Conservation (phyloP, 2,329 filamentous ascomycete species). For the Fusarium austroafricanum region DNA sequence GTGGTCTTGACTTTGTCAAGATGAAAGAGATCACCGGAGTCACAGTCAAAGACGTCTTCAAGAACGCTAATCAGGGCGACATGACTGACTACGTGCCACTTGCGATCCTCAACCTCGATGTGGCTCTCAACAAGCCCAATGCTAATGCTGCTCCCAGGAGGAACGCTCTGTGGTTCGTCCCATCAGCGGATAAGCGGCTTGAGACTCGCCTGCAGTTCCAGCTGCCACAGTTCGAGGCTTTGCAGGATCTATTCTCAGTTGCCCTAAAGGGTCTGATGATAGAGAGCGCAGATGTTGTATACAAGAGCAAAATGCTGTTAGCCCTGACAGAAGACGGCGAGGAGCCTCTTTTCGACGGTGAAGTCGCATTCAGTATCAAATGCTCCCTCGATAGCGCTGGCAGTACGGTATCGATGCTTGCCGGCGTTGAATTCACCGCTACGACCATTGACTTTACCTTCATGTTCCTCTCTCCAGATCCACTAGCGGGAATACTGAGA, state of each 20-base stretch:
- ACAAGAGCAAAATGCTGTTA: neutral
- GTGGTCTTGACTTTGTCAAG: slow-evolving; percentile 1
- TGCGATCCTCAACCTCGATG: neutral
- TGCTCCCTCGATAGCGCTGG: neutral
- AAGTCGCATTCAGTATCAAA: neutral
- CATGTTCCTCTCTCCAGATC: slow-evolving; percentile 1
- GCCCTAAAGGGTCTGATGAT: neutral
- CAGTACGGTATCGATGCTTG: neutral
- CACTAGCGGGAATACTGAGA: neutral
- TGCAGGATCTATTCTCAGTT: neutral
- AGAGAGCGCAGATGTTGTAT: neutral
- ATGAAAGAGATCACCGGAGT: neutral
- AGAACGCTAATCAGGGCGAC: neutral
- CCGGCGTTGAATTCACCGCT: neutral
- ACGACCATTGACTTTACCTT: neutral
- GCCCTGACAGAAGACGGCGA: neutral
- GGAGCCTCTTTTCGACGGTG: neutral
- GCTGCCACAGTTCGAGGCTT: neutral
- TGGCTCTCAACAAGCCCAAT: neutral
- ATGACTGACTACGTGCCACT: neutral
- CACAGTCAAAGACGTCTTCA: neutral
- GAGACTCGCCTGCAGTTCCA: slow-evolving; percentile 7
- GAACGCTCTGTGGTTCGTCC: neutral
- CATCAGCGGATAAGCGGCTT: neutral
- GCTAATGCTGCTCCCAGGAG: neutral